phyloP scores from a whole-genome alignment of 176 grass and related monocot genomes.

The Triticum turgidum region DNA sequence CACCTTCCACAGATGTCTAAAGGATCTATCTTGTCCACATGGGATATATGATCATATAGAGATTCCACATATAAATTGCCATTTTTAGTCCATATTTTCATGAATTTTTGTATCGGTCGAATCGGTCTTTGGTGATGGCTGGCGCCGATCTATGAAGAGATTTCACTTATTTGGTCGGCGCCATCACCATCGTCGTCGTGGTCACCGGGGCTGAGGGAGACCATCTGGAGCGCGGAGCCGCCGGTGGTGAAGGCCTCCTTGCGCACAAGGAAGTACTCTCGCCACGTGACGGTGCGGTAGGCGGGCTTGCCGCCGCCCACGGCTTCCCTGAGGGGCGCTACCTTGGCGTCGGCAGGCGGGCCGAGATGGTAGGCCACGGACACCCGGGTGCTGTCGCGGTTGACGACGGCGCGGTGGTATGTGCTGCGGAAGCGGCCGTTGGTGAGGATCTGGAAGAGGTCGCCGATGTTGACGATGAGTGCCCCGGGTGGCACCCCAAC shows the following conservation, averaged over 20 bases:
- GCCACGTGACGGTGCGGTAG: slow-evolving; percentile 82
- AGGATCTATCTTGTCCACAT: no score
- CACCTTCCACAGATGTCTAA: no score
- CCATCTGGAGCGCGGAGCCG: slow-evolving; percentile 49
- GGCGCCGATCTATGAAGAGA: not conserved
- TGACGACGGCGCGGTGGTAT: slow-evolving; percentile 82
- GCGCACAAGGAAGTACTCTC: slow-evolving; percentile 70
- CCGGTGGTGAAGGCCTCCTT: slow-evolving; percentile 70
- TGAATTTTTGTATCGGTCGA: not conserved
- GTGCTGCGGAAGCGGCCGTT: slow-evolving; percentile 83
- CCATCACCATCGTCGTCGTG: no score
- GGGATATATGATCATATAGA: no score
- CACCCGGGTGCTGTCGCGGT: slow-evolving; percentile 49
- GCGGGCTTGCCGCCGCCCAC: slow-evolving; percentile 5
- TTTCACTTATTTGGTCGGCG: no score
- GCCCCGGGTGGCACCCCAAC: slow-evolving; percentile 62
- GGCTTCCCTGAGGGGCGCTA: slow-evolving; percentile 56
- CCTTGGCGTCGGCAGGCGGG: slow-evolving; percentile 38
- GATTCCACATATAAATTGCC: no score
- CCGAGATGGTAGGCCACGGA: slow-evolving; percentile 80
- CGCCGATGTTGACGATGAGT: slow-evolving; percentile 82
- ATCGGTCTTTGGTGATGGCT: not conserved
- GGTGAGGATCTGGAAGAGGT: slow-evolving; percentile 87
- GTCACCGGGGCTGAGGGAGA: not conserved
- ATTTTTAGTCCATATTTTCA: no score